Conservation (phyloP, 768 basidiomycete species). For the Russula foetens region DNA sequence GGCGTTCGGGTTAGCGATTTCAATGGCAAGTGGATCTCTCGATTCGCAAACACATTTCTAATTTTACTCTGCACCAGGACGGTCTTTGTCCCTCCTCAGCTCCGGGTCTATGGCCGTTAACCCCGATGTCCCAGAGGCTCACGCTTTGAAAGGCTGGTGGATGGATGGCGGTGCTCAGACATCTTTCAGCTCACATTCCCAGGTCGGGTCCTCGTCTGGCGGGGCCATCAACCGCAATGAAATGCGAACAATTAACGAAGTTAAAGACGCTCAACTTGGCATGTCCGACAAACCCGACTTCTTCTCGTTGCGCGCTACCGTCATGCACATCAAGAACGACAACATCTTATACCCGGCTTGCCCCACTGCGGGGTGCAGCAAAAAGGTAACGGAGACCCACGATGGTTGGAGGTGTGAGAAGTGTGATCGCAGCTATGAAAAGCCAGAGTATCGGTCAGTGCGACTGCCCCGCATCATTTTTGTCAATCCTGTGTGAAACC, state of each 20-base stretch:
- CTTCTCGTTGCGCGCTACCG: conserved; percentile 74
- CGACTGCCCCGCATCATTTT: neutral
- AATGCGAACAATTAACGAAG: conserved; percentile 62
- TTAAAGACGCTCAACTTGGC: conserved; percentile 71
- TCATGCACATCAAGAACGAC: conserved; percentile 81
- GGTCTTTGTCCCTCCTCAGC: conserved; percentile 77
- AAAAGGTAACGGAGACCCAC: conserved; percentile 73
- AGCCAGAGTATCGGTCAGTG: conserved; percentile 75
- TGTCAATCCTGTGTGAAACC: neutral
- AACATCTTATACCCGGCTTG: conserved; percentile 88
- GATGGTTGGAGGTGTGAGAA: conserved; percentile 90
- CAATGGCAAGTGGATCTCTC: conserved; percentile 43
- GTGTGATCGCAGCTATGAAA: conserved; percentile 61
- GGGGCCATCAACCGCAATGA: conserved; percentile 61
- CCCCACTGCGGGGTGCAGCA: conserved; percentile 69
- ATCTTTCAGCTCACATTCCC: conserved; percentile 67
- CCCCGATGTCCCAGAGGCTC: conserved; percentile 89
- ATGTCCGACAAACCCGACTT: conserved; percentile 69
- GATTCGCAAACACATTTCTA: conserved; percentile 14
- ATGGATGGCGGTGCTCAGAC: conserved; percentile 56
- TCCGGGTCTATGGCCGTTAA: conserved; percentile 76
- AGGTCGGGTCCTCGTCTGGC: conserved; percentile 30
- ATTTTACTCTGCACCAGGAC: conserved; percentile 37
- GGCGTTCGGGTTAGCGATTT: conserved; percentile 91
- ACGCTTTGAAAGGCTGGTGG: conserved; percentile 86